Evolutionary conservation across 805 yeast species (phyloP), one percentile per base, ranked within the genome.

Genomic region (Starmerella riodocensis): DNA sequence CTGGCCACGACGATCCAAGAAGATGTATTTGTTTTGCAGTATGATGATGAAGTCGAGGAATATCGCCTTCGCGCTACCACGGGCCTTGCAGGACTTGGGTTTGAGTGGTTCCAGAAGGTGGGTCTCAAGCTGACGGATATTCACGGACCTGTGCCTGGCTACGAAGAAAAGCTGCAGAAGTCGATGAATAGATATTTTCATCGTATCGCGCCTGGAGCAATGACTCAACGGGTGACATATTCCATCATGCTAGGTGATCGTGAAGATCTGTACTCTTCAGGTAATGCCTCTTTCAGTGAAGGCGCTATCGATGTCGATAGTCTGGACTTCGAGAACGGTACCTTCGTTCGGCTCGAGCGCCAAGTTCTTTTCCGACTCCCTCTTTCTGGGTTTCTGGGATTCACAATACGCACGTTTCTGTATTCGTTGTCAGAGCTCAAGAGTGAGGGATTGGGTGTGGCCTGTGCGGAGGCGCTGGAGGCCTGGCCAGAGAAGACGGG

Each of bases 61-160:
- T 79, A 77, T 52, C 60, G 67, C 20, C 54, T 76, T 28, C 62
- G 77, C 37, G 75, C 74, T 0, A 71, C 74, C 5, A 60, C 70
- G 3, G 67, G 75, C 17, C 73, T 75, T 8, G 77, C 76, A 48
- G 84, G 88, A 1, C 73, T 78, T 1, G 88, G 91, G 1, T 80
- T 80, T 56, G 74, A 74, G 51, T 86, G 88, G 4, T 57, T 65
- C 5, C 59, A 53, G 6, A 69, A 72, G 48, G 65, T 71, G 43
- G 63, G 74, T 50, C 57, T 64, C 46, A 74, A 78, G 4, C 57
- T 80, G 29, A 70, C 80, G 0, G 61, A 56, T 35, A 72, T 80
- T 43, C 93, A 80, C 53, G 67, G 58, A 2, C 86, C 86, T 0
- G 91, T 80, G 2, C 93, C 91, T 1, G 72, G 69, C 44, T 80